Evolutionary conservation across 2,329 filamentous ascomycete genomes (phyloP).

Genomic region (Ambrosiella xylebori): DNA sequence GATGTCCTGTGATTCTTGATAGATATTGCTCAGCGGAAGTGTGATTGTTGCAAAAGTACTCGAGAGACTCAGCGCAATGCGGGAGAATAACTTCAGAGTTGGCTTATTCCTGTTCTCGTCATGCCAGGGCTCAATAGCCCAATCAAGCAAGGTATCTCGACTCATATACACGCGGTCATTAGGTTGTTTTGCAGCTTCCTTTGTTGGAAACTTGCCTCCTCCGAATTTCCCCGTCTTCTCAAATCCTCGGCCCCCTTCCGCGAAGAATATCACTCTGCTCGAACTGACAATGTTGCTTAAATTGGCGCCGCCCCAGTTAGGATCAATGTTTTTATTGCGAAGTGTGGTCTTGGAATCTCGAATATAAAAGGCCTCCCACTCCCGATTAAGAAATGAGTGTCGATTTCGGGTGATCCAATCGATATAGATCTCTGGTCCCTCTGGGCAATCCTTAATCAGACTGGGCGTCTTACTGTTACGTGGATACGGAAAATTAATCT

Average conservation of each 20-base stretch:
- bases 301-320: conserved; percentile 14
- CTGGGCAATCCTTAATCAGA: conserved; percentile 16
- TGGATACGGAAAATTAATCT: conserved; percentile 33
- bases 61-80: conserved; percentile 40
- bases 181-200: conserved; percentile 15
- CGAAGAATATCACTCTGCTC: conserved; percentile 37
- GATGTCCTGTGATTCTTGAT: conserved; percentile 22
- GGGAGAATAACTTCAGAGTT: conserved; percentile 39
- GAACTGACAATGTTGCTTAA: conserved; percentile 20
- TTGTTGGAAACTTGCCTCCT: conserved; percentile 14
- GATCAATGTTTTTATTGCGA: conserved; percentile 18
- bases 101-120: conserved; percentile 28
- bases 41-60: conserved; percentile 30
- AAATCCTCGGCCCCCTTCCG: conserved; percentile 32
- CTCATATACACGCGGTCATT: conserved; percentile 21
- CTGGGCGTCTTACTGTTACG: conserved; percentile 18
- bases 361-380: conserved; percentile 31
- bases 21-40: conserved; percentile 31
- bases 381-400: conserved; percentile 30
- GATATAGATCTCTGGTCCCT: conserved; percentile 17
- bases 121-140: conserved; percentile 30
- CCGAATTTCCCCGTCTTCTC: neutral
- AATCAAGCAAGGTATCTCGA: conserved; percentile 29
- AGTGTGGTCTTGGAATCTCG: conserved; percentile 24
- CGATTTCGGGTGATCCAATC: conserved; percentile 23